Evolutionary conservation across 768 basidiomycete species (phyloP).

Genomic region (Lepiota brunneoincarnata): DNA sequence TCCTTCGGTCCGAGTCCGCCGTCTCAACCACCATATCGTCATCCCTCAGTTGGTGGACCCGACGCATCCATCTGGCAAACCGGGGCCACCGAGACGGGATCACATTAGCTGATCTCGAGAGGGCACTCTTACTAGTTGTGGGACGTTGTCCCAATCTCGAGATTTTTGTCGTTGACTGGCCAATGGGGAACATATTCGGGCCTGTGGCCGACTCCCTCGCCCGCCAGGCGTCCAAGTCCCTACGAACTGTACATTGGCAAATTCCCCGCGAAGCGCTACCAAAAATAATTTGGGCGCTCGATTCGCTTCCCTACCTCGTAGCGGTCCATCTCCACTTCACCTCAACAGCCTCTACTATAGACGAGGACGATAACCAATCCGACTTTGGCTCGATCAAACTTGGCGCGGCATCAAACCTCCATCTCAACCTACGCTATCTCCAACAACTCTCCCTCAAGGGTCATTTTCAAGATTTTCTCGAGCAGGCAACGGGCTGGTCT

Average conservation of each 20-base stretch:
- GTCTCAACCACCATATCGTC: conserved; percentile 34
- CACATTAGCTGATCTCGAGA: conserved; percentile 48
- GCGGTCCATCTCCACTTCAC: conserved; percentile 58
- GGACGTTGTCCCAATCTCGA: conserved; percentile 70
- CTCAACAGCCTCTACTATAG: conserved; percentile 23
- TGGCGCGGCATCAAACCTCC: conserved; percentile 59
- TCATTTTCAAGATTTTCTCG: conserved; percentile 60
- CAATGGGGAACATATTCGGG: conserved; percentile 57
- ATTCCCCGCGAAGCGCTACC: conserved; percentile 50
- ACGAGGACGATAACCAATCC: conserved; percentile 36
- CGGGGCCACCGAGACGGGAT: conserved; percentile 30
- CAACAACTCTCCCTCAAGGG: conserved; percentile 65
- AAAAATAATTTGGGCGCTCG: conserved; percentile 72
- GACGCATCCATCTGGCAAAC: conserved; percentile 52
- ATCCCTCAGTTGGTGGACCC: conserved; percentile 68
- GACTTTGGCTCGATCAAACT: conserved; percentile 39
- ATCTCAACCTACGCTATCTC: conserved; percentile 50
- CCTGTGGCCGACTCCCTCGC: conserved; percentile 64
- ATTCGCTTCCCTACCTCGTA: conserved; percentile 54
- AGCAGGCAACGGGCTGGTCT: conserved; percentile 66
- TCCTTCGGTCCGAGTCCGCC: conserved; percentile 45
- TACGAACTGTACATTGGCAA: conserved; percentile 63
- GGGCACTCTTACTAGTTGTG: conserved; percentile 56
- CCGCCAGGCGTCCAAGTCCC: conserved; percentile 41
- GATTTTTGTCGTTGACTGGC: conserved; percentile 68